phyloP scores from a whole-genome alignment of 2,329 filamentous ascomycete genomes.

The Gremmenia infestans region DNA sequence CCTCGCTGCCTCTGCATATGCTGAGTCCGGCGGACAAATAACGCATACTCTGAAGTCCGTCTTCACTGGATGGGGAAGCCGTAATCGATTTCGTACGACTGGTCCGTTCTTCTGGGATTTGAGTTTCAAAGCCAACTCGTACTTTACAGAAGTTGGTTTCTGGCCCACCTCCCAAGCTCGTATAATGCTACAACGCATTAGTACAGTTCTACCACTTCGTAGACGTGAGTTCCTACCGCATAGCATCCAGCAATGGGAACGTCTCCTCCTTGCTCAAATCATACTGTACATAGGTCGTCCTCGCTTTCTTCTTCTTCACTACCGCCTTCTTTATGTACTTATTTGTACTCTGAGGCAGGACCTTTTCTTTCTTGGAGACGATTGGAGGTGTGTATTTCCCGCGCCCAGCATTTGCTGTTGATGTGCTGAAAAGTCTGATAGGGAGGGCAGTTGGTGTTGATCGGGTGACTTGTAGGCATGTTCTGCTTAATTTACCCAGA shows the following conservation, averaged over 20 bases:
- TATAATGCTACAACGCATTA: constrained; percentile 61
- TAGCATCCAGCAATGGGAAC: constrained; percentile 84
- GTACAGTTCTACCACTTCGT: constrained; percentile 19
- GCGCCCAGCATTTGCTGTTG: constrained; percentile 10
- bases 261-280: constrained; percentile 45
- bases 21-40: constrained; percentile 78
- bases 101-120: constrained; percentile 81
- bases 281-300: constrained; percentile 31
- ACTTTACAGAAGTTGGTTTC: constrained; percentile 69
- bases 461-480: constrained; percentile 18
- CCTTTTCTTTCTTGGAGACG: constrained; percentile 20
- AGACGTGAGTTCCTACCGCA: constrained; percentile 57
- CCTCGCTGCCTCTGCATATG: constrained; percentile 66
- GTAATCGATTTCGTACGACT: constrained; percentile 79
- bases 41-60: constrained; percentile 87
- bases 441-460: constrained; percentile 9
- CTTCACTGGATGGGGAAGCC: constrained; percentile 83
- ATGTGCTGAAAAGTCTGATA: constrained; percentile 20
- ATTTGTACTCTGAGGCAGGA: constrained; percentile 10
- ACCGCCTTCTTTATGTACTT: constrained; percentile 31
- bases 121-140: constrained; percentile 81
- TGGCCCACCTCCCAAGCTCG: constrained; percentile 88
- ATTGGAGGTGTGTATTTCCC: constrained; percentile 16
- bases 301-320: constrained; percentile 29
- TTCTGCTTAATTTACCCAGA: constrained; percentile 32